Base-by-base conservation (phyloP, 306 rosid species). In the Lathyrus aphaca region DNA sequence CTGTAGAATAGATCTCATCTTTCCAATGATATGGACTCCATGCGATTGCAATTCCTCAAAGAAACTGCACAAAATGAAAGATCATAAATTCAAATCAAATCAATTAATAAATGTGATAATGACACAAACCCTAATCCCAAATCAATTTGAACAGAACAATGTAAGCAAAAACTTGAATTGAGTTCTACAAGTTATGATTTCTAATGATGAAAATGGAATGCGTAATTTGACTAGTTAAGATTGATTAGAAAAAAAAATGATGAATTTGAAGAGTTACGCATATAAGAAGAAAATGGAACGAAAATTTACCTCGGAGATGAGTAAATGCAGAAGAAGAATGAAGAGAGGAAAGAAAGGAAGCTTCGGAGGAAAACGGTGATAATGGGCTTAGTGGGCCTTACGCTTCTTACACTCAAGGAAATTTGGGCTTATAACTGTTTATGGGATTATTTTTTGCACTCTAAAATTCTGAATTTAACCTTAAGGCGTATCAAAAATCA, bases 61-160 rank as follows among this genome's bases (percentile, higher is more conserved):
- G 40, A 46, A 61, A 56, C 86, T 80, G 73, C 74, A 76, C 51
- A 12, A 74, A 73, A 39, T 2, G 38, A 56, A 76, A 66, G 57
- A 64, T 73, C 71, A 51, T 51, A 16, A 73, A 48, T 27, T n/a
- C n/a, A n/a, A n/a, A n/a, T n/a, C n/a, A 9, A 30, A 13, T 25
- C 18, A 29, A 40, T 13, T 23, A 42, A 63, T 39, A 51, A 21
- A 50, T 3, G 29, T 25, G 62, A 55, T 6, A 55, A 25, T 25
- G 38, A 55, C 1, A 55, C 62, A 14, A 56, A 56, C 37, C 37
- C 38, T 56, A 56, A 14, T 12, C 38, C 38, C 16, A 27, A 56
- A 56, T 56, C 39, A 56, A 6, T 4, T 56, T 25, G 61, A 55
- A 55, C 9, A 55, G 4, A 12, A 55, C 14, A 55, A 3, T 25